Evolutionary conservation across 345 rosid genomes (phyloP).

Genomic region (Bretschneidera sinensis): DNA sequence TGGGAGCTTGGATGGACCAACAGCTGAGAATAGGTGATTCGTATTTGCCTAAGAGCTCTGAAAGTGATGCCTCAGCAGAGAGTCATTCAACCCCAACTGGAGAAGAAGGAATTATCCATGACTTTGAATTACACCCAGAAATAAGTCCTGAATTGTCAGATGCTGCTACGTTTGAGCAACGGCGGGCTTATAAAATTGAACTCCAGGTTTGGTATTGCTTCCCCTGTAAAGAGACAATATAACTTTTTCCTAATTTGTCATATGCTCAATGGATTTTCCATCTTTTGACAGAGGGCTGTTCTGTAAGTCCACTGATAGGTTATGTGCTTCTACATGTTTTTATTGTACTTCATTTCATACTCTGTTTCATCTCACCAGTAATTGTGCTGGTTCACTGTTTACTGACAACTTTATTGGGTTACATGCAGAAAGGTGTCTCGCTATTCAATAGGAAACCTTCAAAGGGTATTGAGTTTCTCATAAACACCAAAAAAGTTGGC

Average conservation of each 20-base stretch:
- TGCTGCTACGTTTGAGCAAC: constrained; percentile 84
- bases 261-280: neutral
- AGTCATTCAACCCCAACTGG: constrained; percentile 39
- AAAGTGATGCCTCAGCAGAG: constrained; percentile 48
- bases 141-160: constrained; percentile 63
- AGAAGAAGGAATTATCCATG: constrained; percentile 58
- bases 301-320: no score
- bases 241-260: constrained; percentile 1
- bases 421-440: constrained; percentile 80
- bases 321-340: no score
- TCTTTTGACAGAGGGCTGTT: constrained; percentile 3
- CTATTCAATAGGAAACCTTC: constrained; percentile 87
- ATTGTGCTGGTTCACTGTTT: constrained; percentile 1
- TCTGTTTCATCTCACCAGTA: neutral
- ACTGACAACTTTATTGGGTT: constrained; percentile 28
- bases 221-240: neutral
- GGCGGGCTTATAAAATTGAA: constrained; percentile 88
- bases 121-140: constrained; percentile 67
- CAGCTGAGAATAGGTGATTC: constrained; percentile 63
- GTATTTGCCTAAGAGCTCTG: constrained; percentile 44
- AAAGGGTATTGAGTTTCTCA: constrained; percentile 84
- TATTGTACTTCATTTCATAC: neutral
- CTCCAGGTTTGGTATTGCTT: constrained; percentile 57
- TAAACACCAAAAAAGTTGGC: constrained; percentile 65
- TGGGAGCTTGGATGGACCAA: constrained; percentile 96